Evolutionary conservation across 257 asterid species (phyloP), one percentile per base, ranked within the genome.

Genomic region (Fraxinus excelsior): DNA sequence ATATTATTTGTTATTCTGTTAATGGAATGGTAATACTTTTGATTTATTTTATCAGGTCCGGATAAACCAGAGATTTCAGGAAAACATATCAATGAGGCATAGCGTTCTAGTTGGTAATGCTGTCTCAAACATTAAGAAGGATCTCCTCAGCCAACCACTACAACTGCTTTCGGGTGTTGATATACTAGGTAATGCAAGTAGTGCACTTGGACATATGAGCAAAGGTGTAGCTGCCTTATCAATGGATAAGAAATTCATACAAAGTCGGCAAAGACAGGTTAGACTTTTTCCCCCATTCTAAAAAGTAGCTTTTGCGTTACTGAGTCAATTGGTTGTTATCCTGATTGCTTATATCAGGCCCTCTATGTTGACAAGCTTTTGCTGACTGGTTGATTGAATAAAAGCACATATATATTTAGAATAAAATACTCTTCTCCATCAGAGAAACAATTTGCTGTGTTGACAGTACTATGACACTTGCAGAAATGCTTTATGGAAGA

Each of bases 141-240:
- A 96, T 87, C 82, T 96, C 76, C 97, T 96, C 76, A 88, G 99
- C 91, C 99, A 91, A 76, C 99, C 99, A 35, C 84, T 96, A 78
- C 99, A 96, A 84, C 91, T 96, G 83, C 98, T 96, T 64, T 96
- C 99, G 2, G 99, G 99, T 78, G 97, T 96, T 80, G 99, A 96
- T 86, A 96, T 96, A 80, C 88, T 96, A 79, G 99, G 99, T 46
- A 96, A 96, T 87, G 99, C 99, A 72, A 96, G 99, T 84, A 96
- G 99, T 83, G 99, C 99, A 73, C 97, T 96, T 79, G 99, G 98
- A 74, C 99, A 96, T 82, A 96, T 96, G 99, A 96, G 99, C 94
- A 96, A 96, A 88, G 99, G 99, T 76, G 98, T 96, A 83, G 99
- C 99, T 74, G 99, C 99, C 60, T 86, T 96, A 86, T 96, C 99